These are phyloP conservation scores for Suillus bovinus DNA, from an alignment of 768 basidiomycete species.

Conservation along the genomic window DNA sequence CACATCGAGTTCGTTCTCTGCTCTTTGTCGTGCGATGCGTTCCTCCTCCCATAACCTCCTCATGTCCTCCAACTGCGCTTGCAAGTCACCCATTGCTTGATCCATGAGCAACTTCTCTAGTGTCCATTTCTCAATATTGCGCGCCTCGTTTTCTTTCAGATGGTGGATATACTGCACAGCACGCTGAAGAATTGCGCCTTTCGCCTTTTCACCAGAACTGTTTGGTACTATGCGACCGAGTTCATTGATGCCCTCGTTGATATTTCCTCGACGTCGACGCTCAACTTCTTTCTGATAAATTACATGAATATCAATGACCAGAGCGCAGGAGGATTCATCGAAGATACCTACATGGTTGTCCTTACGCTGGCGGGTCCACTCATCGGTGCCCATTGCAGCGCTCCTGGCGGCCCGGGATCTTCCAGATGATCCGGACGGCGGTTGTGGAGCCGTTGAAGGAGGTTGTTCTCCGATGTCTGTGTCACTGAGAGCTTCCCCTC, in stretches of 20 bases:
- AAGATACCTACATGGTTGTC: conserved; percentile 71
- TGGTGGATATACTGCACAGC: conserved; percentile 93
- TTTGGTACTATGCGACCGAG: conserved; percentile 88
- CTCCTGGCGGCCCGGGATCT: conserved; percentile 53
- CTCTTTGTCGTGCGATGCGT: conserved; percentile 54
- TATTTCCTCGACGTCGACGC: conserved; percentile 89
- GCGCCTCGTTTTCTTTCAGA: conserved; percentile 86
- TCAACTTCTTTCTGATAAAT: conserved; percentile 91
- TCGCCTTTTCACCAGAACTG: conserved; percentile 84
- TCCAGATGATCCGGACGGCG: conserved; percentile 29
- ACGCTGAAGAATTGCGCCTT: conserved; percentile 84
- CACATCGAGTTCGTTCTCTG: conserved; percentile 65
- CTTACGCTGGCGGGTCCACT: conserved; percentile 79
- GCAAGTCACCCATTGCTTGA: conserved; percentile 86
- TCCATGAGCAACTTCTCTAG: conserved; percentile 91
- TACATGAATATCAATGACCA: conserved; percentile 6
- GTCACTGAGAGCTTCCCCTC: conserved; percentile 27
- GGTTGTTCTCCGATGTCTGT: conserved; percentile 29
- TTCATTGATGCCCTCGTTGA: conserved; percentile 95
- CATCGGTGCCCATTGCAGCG: conserved; percentile 69
- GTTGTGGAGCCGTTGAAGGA: conserved; percentile 26
- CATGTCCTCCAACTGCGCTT: conserved; percentile 81
- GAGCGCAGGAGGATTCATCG: not conserved
- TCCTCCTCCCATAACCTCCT: conserved; percentile 84
- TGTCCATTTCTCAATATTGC: conserved; percentile 93